These are phyloP conservation scores for Serendipita indica DNA, from an alignment of 768 basidiomycete species.

Conservation along the genomic window DNA sequence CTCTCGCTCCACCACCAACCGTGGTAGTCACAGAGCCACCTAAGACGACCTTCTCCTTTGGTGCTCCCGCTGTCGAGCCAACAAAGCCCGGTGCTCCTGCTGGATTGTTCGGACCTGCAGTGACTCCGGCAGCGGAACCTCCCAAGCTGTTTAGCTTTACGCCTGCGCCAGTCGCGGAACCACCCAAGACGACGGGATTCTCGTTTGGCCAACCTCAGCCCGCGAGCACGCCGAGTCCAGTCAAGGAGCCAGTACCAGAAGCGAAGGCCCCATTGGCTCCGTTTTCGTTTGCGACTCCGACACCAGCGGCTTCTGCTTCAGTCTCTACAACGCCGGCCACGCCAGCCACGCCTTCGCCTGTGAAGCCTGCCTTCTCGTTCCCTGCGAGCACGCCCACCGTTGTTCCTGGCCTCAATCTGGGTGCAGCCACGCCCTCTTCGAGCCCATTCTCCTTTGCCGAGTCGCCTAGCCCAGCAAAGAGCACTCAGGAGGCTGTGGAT, in stretches of 20 bases:
- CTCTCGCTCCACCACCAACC: neutral
- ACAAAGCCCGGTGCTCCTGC: neutral
- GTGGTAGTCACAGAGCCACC: neutral
- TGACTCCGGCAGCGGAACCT: neutral
- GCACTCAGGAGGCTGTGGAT: neutral
- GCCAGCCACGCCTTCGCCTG: neutral
- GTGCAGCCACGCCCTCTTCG: neutral
- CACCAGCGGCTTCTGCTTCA: neutral
- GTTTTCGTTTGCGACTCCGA: neutral
- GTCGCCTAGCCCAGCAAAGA: neutral
- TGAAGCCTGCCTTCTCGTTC: neutral
- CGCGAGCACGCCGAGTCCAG: neutral
- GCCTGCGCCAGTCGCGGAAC: neutral
- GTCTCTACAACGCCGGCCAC: neutral
- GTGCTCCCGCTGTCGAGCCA: neutral
- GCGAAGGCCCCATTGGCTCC: neutral
- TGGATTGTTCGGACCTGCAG: no score
- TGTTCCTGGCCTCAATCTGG: no score
- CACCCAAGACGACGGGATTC: neutral
- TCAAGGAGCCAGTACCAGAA: no score
- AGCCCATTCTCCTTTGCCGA: slow-evolving; percentile 8
- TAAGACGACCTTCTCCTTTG: neutral
- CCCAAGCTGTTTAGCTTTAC: neutral
- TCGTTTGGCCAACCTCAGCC: neutral
- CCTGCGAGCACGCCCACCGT: no score